Conservation (phyloP, 2,329 filamentous ascomycete genomes). For the Achaetomium macrosporum region DNA sequence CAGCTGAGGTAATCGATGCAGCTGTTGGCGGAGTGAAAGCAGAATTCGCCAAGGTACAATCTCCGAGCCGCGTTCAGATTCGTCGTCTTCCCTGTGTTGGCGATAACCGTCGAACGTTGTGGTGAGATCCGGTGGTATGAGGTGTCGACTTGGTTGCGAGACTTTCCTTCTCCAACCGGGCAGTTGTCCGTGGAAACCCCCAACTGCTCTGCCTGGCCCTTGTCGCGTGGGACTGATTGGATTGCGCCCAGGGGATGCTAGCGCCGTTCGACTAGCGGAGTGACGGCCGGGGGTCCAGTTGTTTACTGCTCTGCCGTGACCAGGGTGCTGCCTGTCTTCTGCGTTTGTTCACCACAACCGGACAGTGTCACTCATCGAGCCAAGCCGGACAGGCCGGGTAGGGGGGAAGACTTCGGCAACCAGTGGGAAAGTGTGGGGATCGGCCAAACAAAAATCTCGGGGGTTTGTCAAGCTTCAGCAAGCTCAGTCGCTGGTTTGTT, state of each 20-base stretch:
- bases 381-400: not conserved
- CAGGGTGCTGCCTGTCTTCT: slow-evolving; percentile 2
- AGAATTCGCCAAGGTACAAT: not conserved
- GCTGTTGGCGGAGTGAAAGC: too few relatives aligned
- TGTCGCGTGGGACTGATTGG: slow-evolving; percentile 17
- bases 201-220: not conserved
- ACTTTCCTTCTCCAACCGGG: not conserved
- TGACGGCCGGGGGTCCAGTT: too few relatives aligned
- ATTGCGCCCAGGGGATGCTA: slow-evolving; percentile 12
- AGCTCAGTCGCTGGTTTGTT: too few relatives aligned
- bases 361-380: not conserved
- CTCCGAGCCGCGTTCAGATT: not conserved
- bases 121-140: not conserved
- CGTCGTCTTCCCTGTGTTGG: not conserved
- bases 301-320: not conserved
- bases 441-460: too few relatives aligned
- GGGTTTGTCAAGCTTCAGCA: too few relatives aligned
- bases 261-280: slow-evolving; percentile 4
- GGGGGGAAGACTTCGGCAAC: not conserved
- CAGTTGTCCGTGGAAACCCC: not conserved
- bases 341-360: not conserved
- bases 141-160: slow-evolving; percentile 2
- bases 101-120: not conserved
- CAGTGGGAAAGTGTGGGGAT: too few relatives aligned
- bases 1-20: too few relatives aligned